A percentile compares a stretch with the other conserved stretches of the same genome.
These are phyloP conservation scores for Trichoderma endophyticum DNA, from an alignment of 2,329 filamentous ascomycete species.

Conservation along the genomic window DNA sequence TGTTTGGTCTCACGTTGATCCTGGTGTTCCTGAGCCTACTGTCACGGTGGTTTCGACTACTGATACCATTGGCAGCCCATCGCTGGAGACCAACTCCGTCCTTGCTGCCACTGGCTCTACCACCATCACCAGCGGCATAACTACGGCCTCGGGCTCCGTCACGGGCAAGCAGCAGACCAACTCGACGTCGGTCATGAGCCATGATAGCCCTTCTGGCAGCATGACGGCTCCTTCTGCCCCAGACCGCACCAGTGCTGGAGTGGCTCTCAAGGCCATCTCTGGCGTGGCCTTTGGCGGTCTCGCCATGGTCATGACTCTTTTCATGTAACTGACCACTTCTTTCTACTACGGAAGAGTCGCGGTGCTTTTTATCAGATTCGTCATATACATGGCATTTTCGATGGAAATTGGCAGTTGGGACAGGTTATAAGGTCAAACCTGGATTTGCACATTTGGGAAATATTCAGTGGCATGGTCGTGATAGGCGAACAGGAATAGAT, in stretches of 20 bases:
- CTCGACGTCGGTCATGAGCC: constrained; percentile 26
- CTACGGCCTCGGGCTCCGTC: constrained; percentile 20
- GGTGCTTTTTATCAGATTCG: background rate
- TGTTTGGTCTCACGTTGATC: background rate
- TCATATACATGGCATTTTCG: background rate
- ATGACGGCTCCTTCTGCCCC: constrained; percentile 27
- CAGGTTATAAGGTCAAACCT: background rate
- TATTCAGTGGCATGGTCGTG: background rate
- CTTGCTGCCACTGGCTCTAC: constrained; percentile 23
- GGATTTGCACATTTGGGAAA: constrained; percentile 14
- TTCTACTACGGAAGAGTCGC: background rate
- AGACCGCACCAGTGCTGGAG: constrained; percentile 32
- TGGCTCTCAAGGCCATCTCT: constrained; percentile 23
- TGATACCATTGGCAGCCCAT: constrained; percentile 21
- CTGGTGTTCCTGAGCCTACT: background rate
- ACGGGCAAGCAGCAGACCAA: constrained; percentile 11
- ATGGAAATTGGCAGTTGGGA: background rate
- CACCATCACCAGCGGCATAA: constrained; percentile 18
- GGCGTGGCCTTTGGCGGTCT: constrained; percentile 27
- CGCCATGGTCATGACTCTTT: constrained; percentile 26
- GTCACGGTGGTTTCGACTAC: constrained; percentile 21
- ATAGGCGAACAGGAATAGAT: constrained; percentile 1
- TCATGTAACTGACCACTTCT: constrained; percentile 26
- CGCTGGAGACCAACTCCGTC: constrained; percentile 23
- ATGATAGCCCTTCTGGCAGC: constrained; percentile 21